Evolutionary conservation across 345 rosid genomes (phyloP), one percentile per base, ranked within the genome.

Genomic region (Arabis alpina): DNA sequence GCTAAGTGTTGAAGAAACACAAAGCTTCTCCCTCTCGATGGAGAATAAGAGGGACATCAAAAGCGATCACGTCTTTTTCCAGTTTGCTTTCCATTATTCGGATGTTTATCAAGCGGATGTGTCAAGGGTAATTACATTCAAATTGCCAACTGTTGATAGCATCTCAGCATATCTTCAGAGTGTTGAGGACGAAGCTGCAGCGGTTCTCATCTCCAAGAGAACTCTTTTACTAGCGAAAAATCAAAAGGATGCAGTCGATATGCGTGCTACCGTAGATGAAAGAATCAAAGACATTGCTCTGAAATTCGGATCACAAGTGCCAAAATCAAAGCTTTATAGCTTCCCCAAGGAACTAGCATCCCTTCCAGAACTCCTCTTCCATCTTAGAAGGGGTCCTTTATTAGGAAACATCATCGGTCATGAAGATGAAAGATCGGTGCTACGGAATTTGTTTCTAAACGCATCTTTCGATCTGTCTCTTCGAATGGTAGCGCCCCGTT

Each of bases 351-450:
- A 95, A 71, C 83, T 95, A 36, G 76, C 91, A 12, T 74, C 71
- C 34, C 83, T 95, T 47, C 92, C 98, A 4, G 99, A 92, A 78
- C 76, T 84, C 54, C 85, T 95, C 64, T 95, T 95, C 76, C 98
- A 92, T 81, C 98, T 95, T 66, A 86, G 83, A 80, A 84, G 98
- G 68, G 93, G 99, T 24, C 96, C 97, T 40, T 79, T 95, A 57
- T 77, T 95, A 52, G 99, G 99, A 82, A 92, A 79, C 88, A 92
- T 95, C 77, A 79, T 95, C 64, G 98, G 99, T 58, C 97, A 90
- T 74, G 98, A 95, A 78, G 99, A 95, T 80, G 98, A 95, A 84
- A 87, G 98, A 69, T 90, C 97, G 6, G 90, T 88, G 28, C 77
- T 95, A 40, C 83, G 97, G 63, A 89, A 86, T 80, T 63, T 92